Evolutionary conservation across 495 filamentous ascomycete genomes (phyloP), one percentile per base, ranked within the genome.

Genomic region (Astrothelium subdiscretum): DNA sequence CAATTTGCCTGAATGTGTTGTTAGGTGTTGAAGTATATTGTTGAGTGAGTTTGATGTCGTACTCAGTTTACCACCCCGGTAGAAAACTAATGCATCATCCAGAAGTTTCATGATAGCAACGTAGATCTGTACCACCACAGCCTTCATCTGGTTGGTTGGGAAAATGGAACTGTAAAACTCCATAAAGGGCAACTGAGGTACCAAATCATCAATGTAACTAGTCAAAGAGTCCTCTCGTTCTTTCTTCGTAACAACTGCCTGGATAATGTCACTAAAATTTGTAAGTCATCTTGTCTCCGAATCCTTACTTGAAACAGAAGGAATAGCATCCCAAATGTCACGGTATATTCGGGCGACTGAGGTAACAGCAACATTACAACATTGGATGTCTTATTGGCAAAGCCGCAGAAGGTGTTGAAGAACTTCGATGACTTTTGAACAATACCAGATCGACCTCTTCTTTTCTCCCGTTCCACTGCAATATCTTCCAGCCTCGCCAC

Each of bases 221-320:
- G 31, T 8, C 57, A 59, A 20, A 12, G 57, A 59, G 11, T 59
- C 57, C 20, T 59, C 57, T 8, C 57, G 22, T 31, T 59, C 57
- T 32, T 59, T 59, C 57, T 59, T 59, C 57, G 57, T 59, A 20
- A 59, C 57, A 8, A 59, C 57, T 10, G 57, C 26, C 57, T 59
- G n/a, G 8, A 8, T 12, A 20, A 59, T 31, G 12, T n/a, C n/a
- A n/a, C n/a, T n/a, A n/a, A n/a, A n/a, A n/a, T n/a, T n/a, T n/a
- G n/a, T n/a, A n/a, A n/a, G n/a, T n/a, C n/a, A n/a, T n/a, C n/a
- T n/a, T n/a, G n/a, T n/a, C n/a, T n/a, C n/a, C n/a, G n/a, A n/a
- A n/a, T n/a, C n/a, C n/a, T n/a, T n/a, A n/a, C n/a, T n/a, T n/a
- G n/a, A 31, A 59, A 59, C 4, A 59, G n/a, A 8, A 59, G 22